Evolutionary conservation across 306 rosid genomes (phyloP), one percentile per base, ranked within the genome.

Genomic region (Vicia villosa): DNA sequence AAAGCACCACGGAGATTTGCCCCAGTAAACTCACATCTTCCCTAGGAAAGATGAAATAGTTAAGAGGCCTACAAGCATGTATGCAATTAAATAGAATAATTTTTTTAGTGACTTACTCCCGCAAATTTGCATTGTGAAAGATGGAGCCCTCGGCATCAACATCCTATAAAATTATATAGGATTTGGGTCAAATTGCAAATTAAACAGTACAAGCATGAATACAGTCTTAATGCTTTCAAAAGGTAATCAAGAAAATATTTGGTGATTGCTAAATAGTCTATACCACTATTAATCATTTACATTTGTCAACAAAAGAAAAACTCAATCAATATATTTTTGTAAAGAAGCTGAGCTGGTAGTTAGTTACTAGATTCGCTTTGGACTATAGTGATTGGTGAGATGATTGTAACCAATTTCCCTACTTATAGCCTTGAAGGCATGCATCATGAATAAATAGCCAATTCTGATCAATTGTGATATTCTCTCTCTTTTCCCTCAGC

Each of bases 1-100:
- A 93, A 69, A 70, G 97, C 94, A 81, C 97, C 92, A 63, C 86
- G 96, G 61, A 93, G 96, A 84, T 90, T 93, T 70, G 98, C 98
- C 83, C 94, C 90, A 62, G 87, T 93, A 85, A 93, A 93, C 66
- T 90, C 98, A 85, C 98, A 93, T 82, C 98, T 93, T 90, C 79
- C 85, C 87, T 77, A 86, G 89, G 86, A 83, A 88, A 85, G 74
- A 84, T 54, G 77, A 78, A 74, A 79, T 58, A 73, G 74, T 71
- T 82, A 79, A 77, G 80, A 80, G 66, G 70, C 75, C 55, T 15
- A 47, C 42, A 69, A 45, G 63, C 45, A 75, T 40, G 45, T 15
- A 65, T 56, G 75, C 13, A 43, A 63, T 41, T 69, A 65, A 69
- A 63, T 38, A 74, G n/a, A 11, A 73, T 50, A 37, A 37, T 9